phyloP scores from a whole-genome alignment of 345 rosid species.

The Populus simonii region DNA sequence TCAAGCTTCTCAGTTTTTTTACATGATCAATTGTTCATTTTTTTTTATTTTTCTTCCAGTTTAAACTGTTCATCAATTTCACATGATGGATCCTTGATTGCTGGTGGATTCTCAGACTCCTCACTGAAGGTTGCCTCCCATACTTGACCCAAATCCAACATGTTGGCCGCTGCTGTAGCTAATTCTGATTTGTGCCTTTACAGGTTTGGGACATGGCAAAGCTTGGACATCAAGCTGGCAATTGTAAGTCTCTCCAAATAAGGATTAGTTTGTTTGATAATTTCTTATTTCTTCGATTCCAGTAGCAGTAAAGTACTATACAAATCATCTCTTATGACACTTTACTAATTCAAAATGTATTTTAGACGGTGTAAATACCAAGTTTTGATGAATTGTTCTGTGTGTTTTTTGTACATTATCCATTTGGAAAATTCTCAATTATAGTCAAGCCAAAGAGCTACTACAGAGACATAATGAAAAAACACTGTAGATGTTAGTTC shows the following conservation, averaged over 20 bases:
- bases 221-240: slow-evolving; percentile 66
- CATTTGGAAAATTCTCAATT: not conserved
- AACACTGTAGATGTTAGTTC: not conserved
- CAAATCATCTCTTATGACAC: not conserved
- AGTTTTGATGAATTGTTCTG: not conserved
- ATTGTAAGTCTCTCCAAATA: slow-evolving; percentile 43
- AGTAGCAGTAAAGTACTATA: not conserved
- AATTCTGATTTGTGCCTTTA: slow-evolving; percentile 27
- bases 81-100: slow-evolving; percentile 95
- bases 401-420: not conserved
- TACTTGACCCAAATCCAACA: not conserved
- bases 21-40: slow-evolving; percentile 12
- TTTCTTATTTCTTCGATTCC: not conserved
- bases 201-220: slow-evolving; percentile 99
- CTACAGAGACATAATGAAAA: not conserved
- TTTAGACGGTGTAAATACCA: not conserved
- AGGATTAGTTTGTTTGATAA: not conserved
- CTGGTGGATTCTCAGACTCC: slow-evolving; percentile 96
- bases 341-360: not conserved
- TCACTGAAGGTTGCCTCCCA: slow-evolving; percentile 64
- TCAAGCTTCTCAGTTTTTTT: not conserved
- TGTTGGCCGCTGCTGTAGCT: slow-evolving; percentile 13
- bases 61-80: slow-evolving; percentile 89
- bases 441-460: not conserved
- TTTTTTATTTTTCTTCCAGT: slow-evolving; percentile 33